Conservation (phyloP, 352 stramenopile species). For the Phytophthora macrochlamydospora region DNA sequence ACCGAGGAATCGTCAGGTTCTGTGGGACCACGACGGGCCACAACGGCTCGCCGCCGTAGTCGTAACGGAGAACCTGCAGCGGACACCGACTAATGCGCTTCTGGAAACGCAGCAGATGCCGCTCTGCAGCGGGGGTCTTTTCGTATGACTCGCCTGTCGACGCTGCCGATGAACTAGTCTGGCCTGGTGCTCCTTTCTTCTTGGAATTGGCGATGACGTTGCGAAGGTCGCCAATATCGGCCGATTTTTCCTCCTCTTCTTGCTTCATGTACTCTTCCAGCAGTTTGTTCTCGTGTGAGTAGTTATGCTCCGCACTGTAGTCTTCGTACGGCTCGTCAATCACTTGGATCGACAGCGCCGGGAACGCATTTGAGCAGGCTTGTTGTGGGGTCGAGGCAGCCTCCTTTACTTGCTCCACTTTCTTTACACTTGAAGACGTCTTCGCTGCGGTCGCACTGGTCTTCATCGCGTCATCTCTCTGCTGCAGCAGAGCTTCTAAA, state of each 20-base stretch:
- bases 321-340: conserved; percentile 80
- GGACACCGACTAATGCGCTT: conserved; percentile 82
- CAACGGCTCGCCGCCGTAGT: conserved; percentile 84
- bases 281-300: conserved; percentile 70
- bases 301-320: conserved; percentile 67
- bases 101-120: conserved; percentile 87
- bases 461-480: conserved; percentile 73
- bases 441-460: conserved; percentile 15
- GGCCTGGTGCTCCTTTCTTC: conserved; percentile 37
- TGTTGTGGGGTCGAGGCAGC: conserved; percentile 2
- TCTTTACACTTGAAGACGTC: conserved; percentile 9
- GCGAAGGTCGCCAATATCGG: conserved; percentile 62
- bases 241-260: conserved; percentile 81
- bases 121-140: conserved; percentile 71
- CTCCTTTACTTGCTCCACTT: not conserved
- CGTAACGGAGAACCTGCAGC: conserved; percentile 82
- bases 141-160: conserved; percentile 76
- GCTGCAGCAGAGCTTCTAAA: conserved; percentile 68
- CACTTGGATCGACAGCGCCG: conserved; percentile 69
- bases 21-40: conserved; percentile 68
- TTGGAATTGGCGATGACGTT: conserved; percentile 61
- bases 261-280: conserved; percentile 82
- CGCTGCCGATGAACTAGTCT: conserved; percentile 12
- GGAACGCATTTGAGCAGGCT: conserved; percentile 44
- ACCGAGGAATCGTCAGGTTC: conserved; percentile 56